Evolutionary conservation across 306 rosid genomes (phyloP), one percentile per base, ranked within the genome.

Genomic region (Psophocarpus tetragonolobus): DNA sequence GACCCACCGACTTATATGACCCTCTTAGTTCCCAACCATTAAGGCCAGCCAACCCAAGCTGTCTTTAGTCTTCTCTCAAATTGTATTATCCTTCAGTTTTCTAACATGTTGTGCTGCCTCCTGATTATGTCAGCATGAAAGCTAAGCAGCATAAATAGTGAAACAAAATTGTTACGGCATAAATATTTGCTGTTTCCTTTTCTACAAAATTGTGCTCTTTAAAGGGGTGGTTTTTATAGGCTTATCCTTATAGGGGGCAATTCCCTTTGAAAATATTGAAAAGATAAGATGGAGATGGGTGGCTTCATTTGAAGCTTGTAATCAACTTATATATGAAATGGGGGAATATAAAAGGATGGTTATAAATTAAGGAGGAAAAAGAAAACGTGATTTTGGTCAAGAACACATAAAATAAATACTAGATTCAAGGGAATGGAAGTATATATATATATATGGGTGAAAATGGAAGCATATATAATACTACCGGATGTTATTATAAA

Each of bases 1-100:
- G 83, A 86, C 89, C 90, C 89, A 87, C 92, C 90, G 86, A 88
- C 87, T 81, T 29, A 79, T 15, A 29, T 54, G 87, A 75, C 74
- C 86, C 79, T 83, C 84, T 44, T 71, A 76, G 76, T 54, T 71
- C 35, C 72, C 87, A 74, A 85, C 78, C 66, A 71, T 71, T 27
- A 71, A 71, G 82, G 86, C 74, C 81, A 72, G 53, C 85, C 82
- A 85, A 78, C 85, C 71, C 88, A 74, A 80, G 54, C 38, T 81
- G 76, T 69, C 82, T 47, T 29, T 44, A 63, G 45, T 36, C 26
- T 58, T 27, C 74, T 70, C 32, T 71, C 24, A 63, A 44, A 42
- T 65, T 71, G 67, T 62, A 87, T 70, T 76, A 65, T 74, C 68
- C 57, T 81, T 65, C 23, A 70, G 27, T 78, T 65, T 50, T 77